phyloP scores from a whole-genome alignment of 805 yeast species.

The Cyberlindnera mycetangii region DNA sequence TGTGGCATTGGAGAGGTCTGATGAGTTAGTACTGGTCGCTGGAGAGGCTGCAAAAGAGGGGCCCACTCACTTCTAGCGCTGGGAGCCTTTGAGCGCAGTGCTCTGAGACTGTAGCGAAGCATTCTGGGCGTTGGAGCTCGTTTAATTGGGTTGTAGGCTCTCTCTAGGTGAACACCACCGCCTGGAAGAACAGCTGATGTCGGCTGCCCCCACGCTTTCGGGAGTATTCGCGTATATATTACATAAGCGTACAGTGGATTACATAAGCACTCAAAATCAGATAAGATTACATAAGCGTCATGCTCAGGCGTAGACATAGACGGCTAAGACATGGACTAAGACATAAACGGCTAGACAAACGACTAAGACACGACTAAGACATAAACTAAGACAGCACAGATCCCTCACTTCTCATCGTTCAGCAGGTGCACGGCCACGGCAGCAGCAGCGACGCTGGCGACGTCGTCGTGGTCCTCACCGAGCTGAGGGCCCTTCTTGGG shows the following conservation, averaged over 20 bases:
- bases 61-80: slow-evolving; percentile 9
- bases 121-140: slow-evolving; percentile 1
- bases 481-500: slow-evolving; percentile 13
- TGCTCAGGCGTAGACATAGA: too few relatives aligned
- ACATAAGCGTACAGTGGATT: not conserved
- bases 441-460: slow-evolving; percentile 15
- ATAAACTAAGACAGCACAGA: too few relatives aligned
- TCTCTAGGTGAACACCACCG: not conserved
- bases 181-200: slow-evolving; percentile 3
- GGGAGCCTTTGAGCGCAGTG: not conserved
- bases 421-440: slow-evolving; percentile 13
- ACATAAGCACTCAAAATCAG: not conserved
- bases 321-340: not conserved
- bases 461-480: slow-evolving; percentile 10
- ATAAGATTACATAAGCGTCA: too few relatives aligned
- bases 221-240: not conserved
- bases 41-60: not conserved
- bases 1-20: slow-evolving; percentile 26
- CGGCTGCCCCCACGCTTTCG: slow-evolving; percentile 3
- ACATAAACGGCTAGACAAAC: not conserved
- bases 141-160: not conserved
- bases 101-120: slow-evolving; percentile 11
- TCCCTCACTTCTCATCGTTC: not conserved
- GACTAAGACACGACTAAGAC: not conserved
- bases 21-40: not conserved